Conservation (phyloP, 1,284 basidiomycete genomes). For the Apiotrichum akiyoshidainum region DNA sequence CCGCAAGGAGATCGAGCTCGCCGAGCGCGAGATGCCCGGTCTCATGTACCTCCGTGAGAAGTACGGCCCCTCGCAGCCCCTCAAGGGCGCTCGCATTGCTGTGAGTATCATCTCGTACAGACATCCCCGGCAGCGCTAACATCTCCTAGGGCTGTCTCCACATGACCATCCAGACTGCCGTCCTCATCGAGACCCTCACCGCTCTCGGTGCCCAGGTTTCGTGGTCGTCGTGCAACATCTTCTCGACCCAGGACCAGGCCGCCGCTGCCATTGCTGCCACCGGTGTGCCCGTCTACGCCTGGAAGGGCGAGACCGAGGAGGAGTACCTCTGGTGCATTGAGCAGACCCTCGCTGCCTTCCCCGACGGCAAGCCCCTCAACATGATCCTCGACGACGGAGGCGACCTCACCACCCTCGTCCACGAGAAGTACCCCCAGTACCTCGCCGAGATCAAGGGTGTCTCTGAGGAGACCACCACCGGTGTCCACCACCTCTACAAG, state of each 20-base stretch:
- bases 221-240: conserved; percentile 99
- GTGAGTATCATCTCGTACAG: no score
- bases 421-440: conserved; percentile 92
- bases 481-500: conserved; percentile 99
- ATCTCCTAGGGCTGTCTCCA: conserved; percentile 73
- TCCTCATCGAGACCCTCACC: conserved; percentile 84
- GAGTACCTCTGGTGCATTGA: conserved; percentile 99
- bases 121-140: no score
- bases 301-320: conserved; percentile 99
- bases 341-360: conserved; percentile 77
- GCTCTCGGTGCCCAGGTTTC: conserved; percentile 95
- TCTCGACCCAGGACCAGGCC: conserved; percentile 98
- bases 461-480: conserved; percentile 99
- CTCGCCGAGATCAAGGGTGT: conserved; percentile 81
- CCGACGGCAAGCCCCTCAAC: conserved; percentile 77
- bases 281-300: conserved; percentile 96
- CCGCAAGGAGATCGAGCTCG: conserved; percentile 98
- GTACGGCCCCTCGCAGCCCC: conserved; percentile 77
- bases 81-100: conserved; percentile 93
- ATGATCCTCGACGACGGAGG: conserved; percentile 99
- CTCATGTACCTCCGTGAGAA: conserved; percentile 87
- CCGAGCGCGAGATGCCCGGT: conserved; percentile 62
- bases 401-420: conserved; percentile 90
- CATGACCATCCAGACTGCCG: conserved; percentile 62
- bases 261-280: conserved; percentile 97